Evolutionary conservation across 225 moss, liverwort and hornwort species (phyloP).

Genomic region (Asterella californica): DNA sequence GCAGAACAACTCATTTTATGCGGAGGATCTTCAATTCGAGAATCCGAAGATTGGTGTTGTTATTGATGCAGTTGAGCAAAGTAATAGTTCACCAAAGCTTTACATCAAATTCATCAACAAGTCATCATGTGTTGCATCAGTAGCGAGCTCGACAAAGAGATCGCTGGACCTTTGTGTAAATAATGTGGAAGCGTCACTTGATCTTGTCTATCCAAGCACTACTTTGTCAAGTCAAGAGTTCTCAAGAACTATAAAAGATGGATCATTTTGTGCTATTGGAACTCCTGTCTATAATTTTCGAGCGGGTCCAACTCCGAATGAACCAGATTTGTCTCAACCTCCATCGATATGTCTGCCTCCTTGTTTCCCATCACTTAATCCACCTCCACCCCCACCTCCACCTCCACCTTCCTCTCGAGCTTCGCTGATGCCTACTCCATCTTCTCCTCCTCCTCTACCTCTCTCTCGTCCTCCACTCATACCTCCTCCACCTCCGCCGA

Average conservation of each 20-base stretch:
- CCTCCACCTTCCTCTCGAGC: slow-evolving; percentile 2
- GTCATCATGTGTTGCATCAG: slow-evolving; percentile 22
- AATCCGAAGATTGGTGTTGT: not conserved
- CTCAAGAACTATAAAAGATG: not conserved
- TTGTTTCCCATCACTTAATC: not conserved
- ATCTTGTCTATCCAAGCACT: slow-evolving; percentile 12
- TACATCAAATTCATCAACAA: slow-evolving; percentile 18
- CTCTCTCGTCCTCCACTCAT: not conserved
- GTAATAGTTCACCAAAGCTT: slow-evolving; percentile 4
- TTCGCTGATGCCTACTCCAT: not conserved
- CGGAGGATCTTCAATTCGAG: not conserved
- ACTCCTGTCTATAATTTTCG: not conserved
- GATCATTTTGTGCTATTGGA: not conserved
- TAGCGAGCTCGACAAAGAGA: slow-evolving; percentile 11
- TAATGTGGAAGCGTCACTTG: slow-evolving; percentile 17
- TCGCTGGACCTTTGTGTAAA: slow-evolving; percentile 22
- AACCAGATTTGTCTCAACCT: not conserved
- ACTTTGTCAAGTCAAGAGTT: slow-evolving; percentile 14
- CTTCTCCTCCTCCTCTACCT: not conserved
- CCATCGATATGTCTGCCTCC: slow-evolving; percentile 19
- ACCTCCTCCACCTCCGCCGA: not conserved
- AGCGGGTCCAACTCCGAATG: slow-evolving; percentile 2
- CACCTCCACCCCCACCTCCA: not conserved
- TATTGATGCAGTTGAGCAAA: not conserved
- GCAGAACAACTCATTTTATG: not conserved